Evolutionary conservation across 192 early-diverging fungal genomes (phyloP).

Genomic region (Fimicolochytrium jonesii): DNA sequence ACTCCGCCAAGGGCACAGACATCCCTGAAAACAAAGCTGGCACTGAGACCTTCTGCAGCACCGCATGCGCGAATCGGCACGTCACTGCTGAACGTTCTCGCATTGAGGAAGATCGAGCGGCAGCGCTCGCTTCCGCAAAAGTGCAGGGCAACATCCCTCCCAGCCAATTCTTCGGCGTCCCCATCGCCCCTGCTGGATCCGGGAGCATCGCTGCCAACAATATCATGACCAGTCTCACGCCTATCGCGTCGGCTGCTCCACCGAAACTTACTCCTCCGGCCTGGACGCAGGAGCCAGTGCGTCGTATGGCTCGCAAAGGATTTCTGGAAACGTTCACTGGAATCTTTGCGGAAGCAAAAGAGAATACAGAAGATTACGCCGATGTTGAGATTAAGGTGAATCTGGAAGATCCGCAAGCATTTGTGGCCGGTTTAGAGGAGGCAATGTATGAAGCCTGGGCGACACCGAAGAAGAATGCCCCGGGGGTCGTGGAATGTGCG

Average conservation of each 20-base stretch:
- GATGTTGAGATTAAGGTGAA: conserved; percentile 3
- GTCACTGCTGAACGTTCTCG: too few species aligned
- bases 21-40: too few species aligned
- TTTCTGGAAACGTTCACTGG: conserved; percentile 26
- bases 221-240: not conserved
- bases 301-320: conserved; percentile 20
- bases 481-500: conserved; percentile 1
- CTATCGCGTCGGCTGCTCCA: not conserved
- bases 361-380: not conserved
- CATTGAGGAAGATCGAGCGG: too few species aligned
- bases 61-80: too few species aligned
- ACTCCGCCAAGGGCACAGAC: too few species aligned
- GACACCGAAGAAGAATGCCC: not conserved
- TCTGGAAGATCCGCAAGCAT: conserved; percentile 19
- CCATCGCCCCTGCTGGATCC: too few species aligned
- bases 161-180: too few species aligned
- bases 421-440: conserved; percentile 32
- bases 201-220: too few species aligned
- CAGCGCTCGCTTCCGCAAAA: too few species aligned
- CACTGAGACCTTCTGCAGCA: too few species aligned
- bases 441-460: conserved; percentile 33
- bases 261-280: not conserved
- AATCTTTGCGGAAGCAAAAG: conserved; percentile 18
- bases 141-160: too few species aligned
- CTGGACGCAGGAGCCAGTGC: conserved; percentile 24